Evolutionary conservation across 2,329 filamentous ascomycete species (phyloP).

Genomic region (Parastagonospora avenae): DNA sequence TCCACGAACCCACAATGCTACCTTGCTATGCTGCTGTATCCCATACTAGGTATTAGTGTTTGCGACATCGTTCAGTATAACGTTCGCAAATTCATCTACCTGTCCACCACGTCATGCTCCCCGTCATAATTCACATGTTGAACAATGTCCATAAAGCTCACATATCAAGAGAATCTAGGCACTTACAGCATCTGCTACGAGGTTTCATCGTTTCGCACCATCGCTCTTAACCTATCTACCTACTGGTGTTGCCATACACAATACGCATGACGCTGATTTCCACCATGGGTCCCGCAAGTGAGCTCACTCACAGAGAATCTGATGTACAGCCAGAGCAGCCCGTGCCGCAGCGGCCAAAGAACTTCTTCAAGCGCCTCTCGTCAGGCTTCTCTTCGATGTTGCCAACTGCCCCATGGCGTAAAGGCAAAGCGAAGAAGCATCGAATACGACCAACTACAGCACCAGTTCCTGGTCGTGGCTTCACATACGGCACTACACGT

Average conservation of each 20-base stretch:
- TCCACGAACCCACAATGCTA: background rate
- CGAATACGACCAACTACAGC: slow-evolving; percentile 4
- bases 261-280: background rate
- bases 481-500: background rate
- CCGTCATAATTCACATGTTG: slow-evolving; percentile 6
- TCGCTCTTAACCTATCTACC: background rate
- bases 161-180: no score
- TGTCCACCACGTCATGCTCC: slow-evolving; percentile 13
- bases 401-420: slow-evolving; percentile 7
- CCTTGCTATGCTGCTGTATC: background rate
- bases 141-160: background rate
- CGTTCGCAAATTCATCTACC: slow-evolving; percentile 9
- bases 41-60: background rate
- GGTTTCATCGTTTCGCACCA: background rate
- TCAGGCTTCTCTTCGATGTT: slow-evolving; percentile 13
- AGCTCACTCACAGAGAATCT: background rate
- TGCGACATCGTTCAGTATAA: slow-evolving; percentile 6
- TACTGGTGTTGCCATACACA: background rate
- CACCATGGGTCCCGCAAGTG: background rate
- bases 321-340: background rate
- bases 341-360: slow-evolving; percentile 11
- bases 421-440: slow-evolving; percentile 1
- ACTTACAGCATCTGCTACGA: background rate
- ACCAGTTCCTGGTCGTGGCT: background rate
- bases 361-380: slow-evolving; percentile 21